Evolutionary conservation across 495 filamentous ascomycete genomes (phyloP), one percentile per base, ranked within the genome.

Genomic region (Melanomma pulvis-pyrius): DNA sequence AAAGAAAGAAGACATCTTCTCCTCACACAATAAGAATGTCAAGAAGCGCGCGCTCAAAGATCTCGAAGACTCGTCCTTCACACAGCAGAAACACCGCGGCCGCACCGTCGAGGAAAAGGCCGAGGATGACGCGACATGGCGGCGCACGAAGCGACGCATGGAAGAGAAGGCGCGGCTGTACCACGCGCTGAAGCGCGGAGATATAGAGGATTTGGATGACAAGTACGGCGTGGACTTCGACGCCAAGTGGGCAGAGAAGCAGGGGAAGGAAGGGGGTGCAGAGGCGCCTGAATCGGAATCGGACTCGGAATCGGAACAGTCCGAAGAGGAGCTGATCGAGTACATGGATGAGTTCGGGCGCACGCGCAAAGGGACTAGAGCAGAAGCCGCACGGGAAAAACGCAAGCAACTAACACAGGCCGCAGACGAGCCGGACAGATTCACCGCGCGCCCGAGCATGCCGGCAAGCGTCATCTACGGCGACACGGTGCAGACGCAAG

Each of bases 341-440:
- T 96, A 89, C 75, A 84, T 87, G 54, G 94, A 98, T 74, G 93
- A 97, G 67, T 92, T 96, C 69, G 96, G 96, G 4, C 89, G 94
- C 0, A 81, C 85, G 21, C 83, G 92, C 1, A 82, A 73, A 8
- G 89, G 85, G 21, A 93, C 90, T 1, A 79, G 81, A 32, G 81
- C 84, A 0, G 81, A 92, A 55, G 88, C 84, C 0, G 81, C 83
- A 32, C 80, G 80, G 0, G 80, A 87, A 39, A 80, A 85, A 47
- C 81, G 82, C 8, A 75, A 71, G 9, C 77, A 74, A 28, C 71
- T 72, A 30, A 81, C 79, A 44, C 69, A 81, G 3, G 86, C 81
- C 4, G 13, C 81, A 7, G 76, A 75, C 41, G 73, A 78, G 67
- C 59, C 84, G 65, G 66, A 78, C 70, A 59, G 73, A 24, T 82